phyloP scores from a whole-genome alignment of 306 rosid genomes.

The Bauhinia variegata region DNA sequence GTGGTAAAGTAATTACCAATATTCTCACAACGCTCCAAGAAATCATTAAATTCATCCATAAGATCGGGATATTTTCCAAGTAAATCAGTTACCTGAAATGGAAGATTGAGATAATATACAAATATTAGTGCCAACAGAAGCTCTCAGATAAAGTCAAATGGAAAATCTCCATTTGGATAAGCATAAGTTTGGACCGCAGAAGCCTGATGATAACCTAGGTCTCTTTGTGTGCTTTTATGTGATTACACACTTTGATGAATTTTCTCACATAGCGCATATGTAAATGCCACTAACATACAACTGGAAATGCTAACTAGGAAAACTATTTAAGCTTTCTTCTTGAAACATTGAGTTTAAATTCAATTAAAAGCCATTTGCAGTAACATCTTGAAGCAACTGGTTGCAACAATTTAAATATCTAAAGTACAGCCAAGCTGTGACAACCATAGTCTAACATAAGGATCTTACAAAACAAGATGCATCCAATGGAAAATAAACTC shows the following conservation, averaged over 20 bases:
- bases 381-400: neutral
- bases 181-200: slow-evolving; percentile 13
- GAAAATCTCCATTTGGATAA: neutral
- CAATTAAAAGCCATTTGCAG: neutral
- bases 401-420: neutral
- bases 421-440: neutral
- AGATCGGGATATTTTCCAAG: slow-evolving; percentile 92
- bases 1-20: slow-evolving; percentile 57
- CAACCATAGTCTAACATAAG: neutral
- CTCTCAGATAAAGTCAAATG: neutral
- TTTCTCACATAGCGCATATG: neutral
- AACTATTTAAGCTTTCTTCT: slow-evolving; percentile 10
- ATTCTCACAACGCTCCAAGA: slow-evolving; percentile 86
- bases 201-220: slow-evolving; percentile 22
- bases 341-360: neutral
- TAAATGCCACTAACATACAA: slow-evolving; percentile 9
- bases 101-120: slow-evolving; percentile 30
- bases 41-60: slow-evolving; percentile 88
- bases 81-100: slow-evolving; percentile 79
- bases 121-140: slow-evolving; percentile 15
- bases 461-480: neutral
- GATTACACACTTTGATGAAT: neutral
- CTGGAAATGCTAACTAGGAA: slow-evolving; percentile 9
- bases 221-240: neutral
- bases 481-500: neutral